Evolutionary conservation across 768 basidiomycete genomes (phyloP).

Genomic region (Pulveroboletus sp.): DNA sequence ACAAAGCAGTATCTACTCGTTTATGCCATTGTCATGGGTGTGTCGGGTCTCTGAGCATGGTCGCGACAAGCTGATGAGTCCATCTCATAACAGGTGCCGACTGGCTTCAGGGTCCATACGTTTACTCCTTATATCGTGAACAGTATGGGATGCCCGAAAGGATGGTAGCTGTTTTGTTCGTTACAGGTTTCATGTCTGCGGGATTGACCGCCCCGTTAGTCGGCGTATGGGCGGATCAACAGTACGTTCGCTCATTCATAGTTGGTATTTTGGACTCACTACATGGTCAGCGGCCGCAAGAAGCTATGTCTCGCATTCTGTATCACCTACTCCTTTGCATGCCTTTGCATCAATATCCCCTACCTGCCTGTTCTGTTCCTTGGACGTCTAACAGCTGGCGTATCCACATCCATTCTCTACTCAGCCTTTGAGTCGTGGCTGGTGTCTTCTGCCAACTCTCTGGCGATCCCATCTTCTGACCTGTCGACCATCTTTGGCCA

Average conservation of each 20-base stretch:
- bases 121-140: constrained; percentile 71
- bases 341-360: constrained; percentile 55
- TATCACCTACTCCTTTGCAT: constrained; percentile 59
- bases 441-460: constrained; percentile 54
- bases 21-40: constrained; percentile 74
- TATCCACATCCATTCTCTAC: constrained; percentile 74
- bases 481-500: constrained; percentile 71
- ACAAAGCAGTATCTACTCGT: constrained; percentile 59
- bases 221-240: constrained; percentile 76
- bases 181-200: constrained; percentile 74
- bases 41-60: constrained; percentile 13
- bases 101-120: constrained; percentile 79
- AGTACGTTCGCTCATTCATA: constrained; percentile 30
- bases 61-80: background rate
- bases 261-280: background rate
- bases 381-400: constrained; percentile 65
- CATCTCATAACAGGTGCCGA: constrained; percentile 51
- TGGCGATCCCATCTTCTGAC: constrained; percentile 52
- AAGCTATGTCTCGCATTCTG: constrained; percentile 72
- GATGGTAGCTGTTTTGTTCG: constrained; percentile 67
- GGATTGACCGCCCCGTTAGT: constrained; percentile 68
- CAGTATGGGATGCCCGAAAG: constrained; percentile 64
- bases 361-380: constrained; percentile 57
- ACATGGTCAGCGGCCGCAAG: constrained; percentile 54
- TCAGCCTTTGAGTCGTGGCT: constrained; percentile 80